A percentile compares a stretch with the other conserved stretches of the same genome.
phyloP scores from a whole-genome alignment of 148 eudicot species.

The Arctostaphylos glauca region DNA sequence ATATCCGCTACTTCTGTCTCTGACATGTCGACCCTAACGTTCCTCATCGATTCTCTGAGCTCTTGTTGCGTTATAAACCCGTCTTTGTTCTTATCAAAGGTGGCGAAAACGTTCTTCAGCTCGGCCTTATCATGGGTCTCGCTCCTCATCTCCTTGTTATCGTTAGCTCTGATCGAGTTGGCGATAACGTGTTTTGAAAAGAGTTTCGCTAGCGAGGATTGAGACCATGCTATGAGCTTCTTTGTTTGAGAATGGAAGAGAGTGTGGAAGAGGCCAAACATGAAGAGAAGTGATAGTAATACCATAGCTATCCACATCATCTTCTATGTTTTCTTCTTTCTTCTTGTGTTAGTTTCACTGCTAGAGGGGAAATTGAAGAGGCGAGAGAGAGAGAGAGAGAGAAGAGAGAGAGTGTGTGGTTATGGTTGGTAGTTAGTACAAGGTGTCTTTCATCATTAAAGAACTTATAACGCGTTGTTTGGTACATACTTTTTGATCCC shows the following conservation, averaged over 20 bases:
- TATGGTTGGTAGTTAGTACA: background rate
- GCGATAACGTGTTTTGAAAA: background rate
- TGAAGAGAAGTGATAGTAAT: slow-evolving; percentile 29
- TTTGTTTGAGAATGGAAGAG: slow-evolving; percentile 25
- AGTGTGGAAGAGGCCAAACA: slow-evolving; percentile 28
- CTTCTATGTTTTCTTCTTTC: background rate
- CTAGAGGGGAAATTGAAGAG: background rate
- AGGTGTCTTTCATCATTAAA: background rate
- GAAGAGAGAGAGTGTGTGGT: background rate
- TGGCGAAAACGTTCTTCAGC: slow-evolving; percentile 45
- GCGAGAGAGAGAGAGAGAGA: background rate
- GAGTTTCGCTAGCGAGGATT: background rate
- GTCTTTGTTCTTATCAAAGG: slow-evolving; percentile 79
- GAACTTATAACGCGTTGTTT: slow-evolving; percentile 1
- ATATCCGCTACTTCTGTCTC: slow-evolving; percentile 49
- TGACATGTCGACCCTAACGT: slow-evolving; percentile 46
- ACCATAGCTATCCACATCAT: slow-evolving; percentile 20
- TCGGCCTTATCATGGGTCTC: slow-evolving; percentile 18
- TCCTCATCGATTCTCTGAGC: slow-evolving; percentile 54
- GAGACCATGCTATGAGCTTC: slow-evolving; percentile 24
- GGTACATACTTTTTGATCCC: background rate
- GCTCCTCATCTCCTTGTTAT: background rate
- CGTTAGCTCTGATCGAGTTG: background rate
- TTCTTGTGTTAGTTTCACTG: background rate
- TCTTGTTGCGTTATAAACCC: slow-evolving; percentile 70